phyloP scores from a whole-genome alignment of 164 flowering plant species.

The Vitis riparia region DNA sequence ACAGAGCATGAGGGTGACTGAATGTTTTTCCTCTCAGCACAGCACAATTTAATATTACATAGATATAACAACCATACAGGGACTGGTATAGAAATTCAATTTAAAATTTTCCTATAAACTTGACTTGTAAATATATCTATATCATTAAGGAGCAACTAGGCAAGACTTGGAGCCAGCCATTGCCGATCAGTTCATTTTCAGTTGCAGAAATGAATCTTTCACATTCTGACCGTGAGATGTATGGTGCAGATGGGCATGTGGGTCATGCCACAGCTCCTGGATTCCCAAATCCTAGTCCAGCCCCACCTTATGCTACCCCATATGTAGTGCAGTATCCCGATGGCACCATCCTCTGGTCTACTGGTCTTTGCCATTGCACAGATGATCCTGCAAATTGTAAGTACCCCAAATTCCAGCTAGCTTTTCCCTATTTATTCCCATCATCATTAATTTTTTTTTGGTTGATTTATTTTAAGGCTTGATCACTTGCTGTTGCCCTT shows the following conservation, averaged over 20 bases:
- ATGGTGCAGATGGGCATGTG: conserved; percentile 3
- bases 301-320: background rate
- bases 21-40: too few species aligned
- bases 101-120: too few species aligned
- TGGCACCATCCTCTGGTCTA: conserved; percentile 28
- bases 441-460: background rate
- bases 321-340: background rate
- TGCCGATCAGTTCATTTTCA: background rate
- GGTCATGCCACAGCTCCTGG: background rate
- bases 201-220: conserved; percentile 5
- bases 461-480: conserved; percentile 21
- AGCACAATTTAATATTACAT: too few species aligned
- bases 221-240: background rate
- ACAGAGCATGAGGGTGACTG: too few species aligned
- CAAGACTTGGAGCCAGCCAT: too few species aligned
- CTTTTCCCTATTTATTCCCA: background rate
- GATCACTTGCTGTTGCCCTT: conserved; percentile 51
- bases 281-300: conserved; percentile 1
- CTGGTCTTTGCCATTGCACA: conserved; percentile 54
- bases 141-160: too few species aligned
- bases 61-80: too few species aligned
- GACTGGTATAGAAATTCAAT: too few species aligned
- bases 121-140: too few species aligned
- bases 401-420: background rate
- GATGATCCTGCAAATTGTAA: conserved; percentile 53